Conservation (phyloP, 805 yeast species). For the Teunomyces barrocoloradensis region DNA sequence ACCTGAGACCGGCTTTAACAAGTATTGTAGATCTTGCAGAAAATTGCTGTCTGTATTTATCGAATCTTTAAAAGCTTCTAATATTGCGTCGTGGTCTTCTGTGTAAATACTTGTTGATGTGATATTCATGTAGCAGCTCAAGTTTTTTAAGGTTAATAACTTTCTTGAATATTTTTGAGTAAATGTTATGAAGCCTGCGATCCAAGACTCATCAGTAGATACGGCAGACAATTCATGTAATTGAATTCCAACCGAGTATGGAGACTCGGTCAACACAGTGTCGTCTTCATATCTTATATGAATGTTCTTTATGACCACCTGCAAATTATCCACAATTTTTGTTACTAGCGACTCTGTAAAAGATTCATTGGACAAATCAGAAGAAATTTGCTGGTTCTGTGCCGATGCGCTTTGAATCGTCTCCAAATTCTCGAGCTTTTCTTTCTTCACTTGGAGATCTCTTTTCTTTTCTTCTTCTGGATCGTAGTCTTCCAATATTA, state of each 20-base stretch:
- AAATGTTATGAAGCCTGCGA: constrained; percentile 77
- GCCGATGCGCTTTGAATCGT: constrained; percentile 51
- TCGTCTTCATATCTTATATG: constrained; percentile 91
- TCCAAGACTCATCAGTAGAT: constrained; percentile 83
- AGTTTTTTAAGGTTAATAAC: constrained; percentile 66
- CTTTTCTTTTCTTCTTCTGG: constrained; percentile 58
- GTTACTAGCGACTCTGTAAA: constrained; percentile 86
- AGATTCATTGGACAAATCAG: constrained; percentile 59
- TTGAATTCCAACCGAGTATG: constrained; percentile 81
- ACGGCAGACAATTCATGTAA: constrained; percentile 87
- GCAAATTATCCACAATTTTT: constrained; percentile 89
- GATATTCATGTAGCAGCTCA: constrained; percentile 85
- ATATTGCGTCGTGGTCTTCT: constrained; percentile 48
- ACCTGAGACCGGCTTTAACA: constrained; percentile 87
- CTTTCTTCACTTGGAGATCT: constrained; percentile 58
- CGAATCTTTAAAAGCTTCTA: constrained; percentile 46
- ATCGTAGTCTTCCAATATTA: constrained; percentile 52
- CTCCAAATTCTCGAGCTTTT: constrained; percentile 66
- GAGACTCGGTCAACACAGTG: constrained; percentile 62
- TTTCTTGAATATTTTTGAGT: constrained; percentile 69
- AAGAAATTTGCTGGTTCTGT: constrained; percentile 25
- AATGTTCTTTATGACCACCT: constrained; percentile 84
- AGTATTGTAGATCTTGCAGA: constrained; percentile 42
- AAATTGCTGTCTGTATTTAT: constrained; percentile 29
- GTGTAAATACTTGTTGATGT: constrained; percentile 37